Conservation (phyloP, 352 stramenopile species). For the Plasmopara viticola region DNA sequence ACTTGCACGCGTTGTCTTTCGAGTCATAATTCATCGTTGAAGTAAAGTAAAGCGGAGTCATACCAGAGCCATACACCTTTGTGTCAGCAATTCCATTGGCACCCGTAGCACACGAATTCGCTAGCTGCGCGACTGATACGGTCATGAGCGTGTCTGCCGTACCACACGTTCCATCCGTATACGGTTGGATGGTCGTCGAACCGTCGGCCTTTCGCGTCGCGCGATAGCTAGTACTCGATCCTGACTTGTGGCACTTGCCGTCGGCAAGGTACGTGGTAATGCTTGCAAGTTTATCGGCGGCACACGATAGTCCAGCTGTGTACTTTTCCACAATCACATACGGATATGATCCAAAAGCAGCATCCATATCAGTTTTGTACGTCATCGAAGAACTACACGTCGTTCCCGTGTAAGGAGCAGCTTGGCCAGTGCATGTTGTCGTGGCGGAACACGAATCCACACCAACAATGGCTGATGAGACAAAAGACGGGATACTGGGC, state of each 20-base stretch:
- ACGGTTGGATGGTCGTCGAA: constrained; percentile 1
- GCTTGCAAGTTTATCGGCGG: not conserved
- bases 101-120: not conserved
- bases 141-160: not conserved
- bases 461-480: not conserved
- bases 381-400: constrained; percentile 2
- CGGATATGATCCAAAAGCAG: not conserved
- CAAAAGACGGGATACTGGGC: not conserved
- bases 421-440: constrained; percentile 1
- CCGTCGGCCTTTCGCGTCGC: not conserved
- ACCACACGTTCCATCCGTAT: not conserved
- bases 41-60: not conserved
- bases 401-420: constrained; percentile 2
- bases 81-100: not conserved
- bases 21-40: not conserved
- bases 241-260: not conserved
- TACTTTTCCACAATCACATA: constrained; percentile 11
- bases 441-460: not conserved
- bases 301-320: not conserved
- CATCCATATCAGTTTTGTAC: constrained; percentile 4
- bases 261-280: constrained; percentile 12
- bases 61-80: constrained; percentile 7
- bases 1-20: not conserved
- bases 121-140: not conserved
- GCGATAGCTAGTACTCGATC: not conserved